These are phyloP conservation scores for Gaultheria prostrata DNA, from an alignment of 148 eudicot species.

Conservation along the genomic window DNA sequence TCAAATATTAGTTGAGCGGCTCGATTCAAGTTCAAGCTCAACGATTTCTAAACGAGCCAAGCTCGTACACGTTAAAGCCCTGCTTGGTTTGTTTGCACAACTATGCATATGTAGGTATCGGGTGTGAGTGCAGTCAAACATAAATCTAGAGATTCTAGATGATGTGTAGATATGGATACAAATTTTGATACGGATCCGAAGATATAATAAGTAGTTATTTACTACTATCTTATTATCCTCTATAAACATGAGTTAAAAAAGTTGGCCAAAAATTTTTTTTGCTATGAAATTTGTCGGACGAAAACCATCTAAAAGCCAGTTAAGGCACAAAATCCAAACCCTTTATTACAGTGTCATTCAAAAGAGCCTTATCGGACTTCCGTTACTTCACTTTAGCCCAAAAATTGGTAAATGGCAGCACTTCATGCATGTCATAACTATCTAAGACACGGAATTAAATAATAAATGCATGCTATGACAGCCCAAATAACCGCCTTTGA, in stretches of 20 bases:
- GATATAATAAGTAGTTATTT: background rate
- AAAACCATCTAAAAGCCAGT: background rate
- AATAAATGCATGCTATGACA: too few relatives aligned
- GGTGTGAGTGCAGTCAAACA: background rate
- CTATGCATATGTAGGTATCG: too few relatives aligned
- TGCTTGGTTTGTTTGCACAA: too few relatives aligned
- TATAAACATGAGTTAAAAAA: too few relatives aligned
- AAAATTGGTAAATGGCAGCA: background rate
- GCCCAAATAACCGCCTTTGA: too few relatives aligned
- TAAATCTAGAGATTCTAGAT: too few relatives aligned
- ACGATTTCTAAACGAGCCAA: too few relatives aligned
- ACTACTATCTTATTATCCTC: too few relatives aligned
- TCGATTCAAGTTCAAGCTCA: too few relatives aligned
- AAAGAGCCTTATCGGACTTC: background rate
- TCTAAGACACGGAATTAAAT: too few relatives aligned
- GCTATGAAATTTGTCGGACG: background rate
- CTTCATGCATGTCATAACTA: background rate
- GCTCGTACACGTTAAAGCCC: too few relatives aligned
- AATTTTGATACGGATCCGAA: background rate
- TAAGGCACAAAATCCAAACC: background rate
- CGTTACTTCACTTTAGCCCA: background rate
- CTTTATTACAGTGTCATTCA: background rate
- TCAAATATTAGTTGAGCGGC: background rate
- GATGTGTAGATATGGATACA: background rate
- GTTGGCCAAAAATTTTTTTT: too few relatives aligned